These are phyloP conservation scores for Astrothelium subdiscretum DNA, from an alignment of 495 filamentous ascomycete genomes.

Conservation along the genomic window DNA sequence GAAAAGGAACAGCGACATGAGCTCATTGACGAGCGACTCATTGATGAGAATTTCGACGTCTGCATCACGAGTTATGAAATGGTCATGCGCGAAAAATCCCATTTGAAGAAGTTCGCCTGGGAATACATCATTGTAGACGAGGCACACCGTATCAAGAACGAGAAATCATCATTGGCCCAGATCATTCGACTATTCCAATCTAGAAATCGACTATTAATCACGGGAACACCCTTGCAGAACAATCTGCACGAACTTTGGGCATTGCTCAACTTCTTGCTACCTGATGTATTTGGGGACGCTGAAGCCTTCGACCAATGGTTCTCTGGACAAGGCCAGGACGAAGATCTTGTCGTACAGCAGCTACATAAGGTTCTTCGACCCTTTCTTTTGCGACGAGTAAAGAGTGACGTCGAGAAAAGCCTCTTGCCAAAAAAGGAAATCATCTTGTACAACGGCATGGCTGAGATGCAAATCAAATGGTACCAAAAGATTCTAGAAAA, in stretches of 20 bases:
- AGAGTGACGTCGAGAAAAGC: conserved; percentile 98
- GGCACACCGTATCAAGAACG: conserved; percentile 98
- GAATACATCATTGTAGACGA: conserved; percentile 99
- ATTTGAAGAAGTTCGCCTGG: conserved; percentile 97
- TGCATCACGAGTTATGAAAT: conserved; percentile 96
- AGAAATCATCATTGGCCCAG: conserved; percentile 92
- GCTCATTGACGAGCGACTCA: conserved; percentile 79
- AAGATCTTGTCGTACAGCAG: conserved; percentile 95
- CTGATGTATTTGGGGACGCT: conserved; percentile 94
- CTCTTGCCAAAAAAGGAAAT: conserved; percentile 94
- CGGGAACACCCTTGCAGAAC: conserved; percentile 94
- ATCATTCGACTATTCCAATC: conserved; percentile 97
- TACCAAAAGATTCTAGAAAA: conserved; percentile 98
- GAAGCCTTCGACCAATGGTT: conserved; percentile 99
- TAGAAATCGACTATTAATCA: conserved; percentile 88
- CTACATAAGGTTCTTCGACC: conserved; percentile 87
- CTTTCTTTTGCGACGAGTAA: conserved; percentile 91
- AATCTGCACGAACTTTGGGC: conserved; percentile 99
- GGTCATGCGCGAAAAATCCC: conserved; percentile 89
- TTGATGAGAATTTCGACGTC: conserved; percentile 87
- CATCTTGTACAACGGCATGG: conserved; percentile 96
- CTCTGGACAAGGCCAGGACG: conserved; percentile 72
- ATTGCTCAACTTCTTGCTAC: conserved; percentile 88
- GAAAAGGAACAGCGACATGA: conserved; percentile 85
- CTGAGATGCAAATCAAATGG: conserved; percentile 98